Base-by-base conservation (phyloP, 208 protist species). In the Trypanosoma caninum region DNA sequence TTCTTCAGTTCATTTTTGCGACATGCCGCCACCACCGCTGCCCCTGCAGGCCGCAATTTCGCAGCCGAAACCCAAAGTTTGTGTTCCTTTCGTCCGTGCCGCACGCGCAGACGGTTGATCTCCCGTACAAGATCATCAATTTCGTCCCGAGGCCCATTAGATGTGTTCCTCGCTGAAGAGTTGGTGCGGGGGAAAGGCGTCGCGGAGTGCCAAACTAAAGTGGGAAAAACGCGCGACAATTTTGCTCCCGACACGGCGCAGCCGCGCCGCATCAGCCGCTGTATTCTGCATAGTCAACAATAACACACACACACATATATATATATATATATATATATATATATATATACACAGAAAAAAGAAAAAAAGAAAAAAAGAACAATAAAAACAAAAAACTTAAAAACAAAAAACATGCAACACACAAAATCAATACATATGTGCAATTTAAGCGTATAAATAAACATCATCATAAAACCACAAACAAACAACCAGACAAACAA, bases 121-220 rank as follows among this genome's bases (percentile, higher is more conserved):
- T 80, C 74, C 18, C 41, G 51, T 4, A 71, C 23, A 38, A 80
- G 65, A 25, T 42, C 40, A 56, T 71, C 64, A 53, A 69, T 46
- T 25, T 71, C 64, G 0, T 27, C 53, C 25, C 27, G 25, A 2
- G 62, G 25, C 5, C 30, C 23, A n/a, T n/a, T n/a, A n/a, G n/a
- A n/a, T n/a, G n/a, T n/a, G n/a, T n/a, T n/a, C n/a, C n/a, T n/a
- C n/a, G n/a, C n/a, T n/a, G n/a, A n/a, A n/a, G n/a, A n/a, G n/a
- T n/a, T n/a, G n/a, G n/a, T n/a, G n/a, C n/a, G n/a, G 20, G 53
- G 45, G n/a, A 37, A 37, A 8, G 35, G 22, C 31, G 20, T 25
- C 5, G 22, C 53, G 1, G 23, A 14, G 35, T 1, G 3, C 14
- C 37, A 23, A 13, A 10, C 2, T 37, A 22, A 18, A 22, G 37